Percentiles rank a stretch among this genome's conserved stretches.
These are phyloP conservation scores for Glutinoglossum americanum DNA, from an alignment of 495 filamentous ascomycete species.

Conservation along the genomic window DNA sequence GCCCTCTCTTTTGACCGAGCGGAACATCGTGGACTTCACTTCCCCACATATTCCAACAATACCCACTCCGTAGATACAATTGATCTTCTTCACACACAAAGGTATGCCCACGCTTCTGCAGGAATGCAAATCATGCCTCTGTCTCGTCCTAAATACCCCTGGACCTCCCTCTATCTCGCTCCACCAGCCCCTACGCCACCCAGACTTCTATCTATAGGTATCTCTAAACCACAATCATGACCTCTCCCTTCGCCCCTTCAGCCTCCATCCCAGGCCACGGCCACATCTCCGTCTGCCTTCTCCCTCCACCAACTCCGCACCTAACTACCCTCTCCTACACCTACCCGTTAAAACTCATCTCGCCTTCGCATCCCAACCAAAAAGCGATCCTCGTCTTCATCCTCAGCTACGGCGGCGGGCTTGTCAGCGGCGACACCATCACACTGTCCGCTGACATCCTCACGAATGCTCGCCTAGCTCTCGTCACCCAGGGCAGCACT, in stretches of 20 bases:
- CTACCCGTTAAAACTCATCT: slow-evolving; percentile 87
- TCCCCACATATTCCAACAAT: neutral
- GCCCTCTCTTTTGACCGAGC: neutral
- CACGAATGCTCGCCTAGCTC: slow-evolving; percentile 41
- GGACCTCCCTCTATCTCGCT: neutral
- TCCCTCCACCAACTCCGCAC: slow-evolving; percentile 47
- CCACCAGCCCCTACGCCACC: neutral
- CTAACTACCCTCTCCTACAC: slow-evolving; percentile 63
- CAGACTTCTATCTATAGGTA: neutral
- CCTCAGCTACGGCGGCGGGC: slow-evolving; percentile 84
- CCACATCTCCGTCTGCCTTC: slow-evolving; percentile 45
- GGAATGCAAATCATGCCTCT: neutral
- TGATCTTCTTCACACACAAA: neutral
- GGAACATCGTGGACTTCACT: neutral
- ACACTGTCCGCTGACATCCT: slow-evolving; percentile 47
- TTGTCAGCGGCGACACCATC: slow-evolving; percentile 70
- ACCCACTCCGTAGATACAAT: neutral
- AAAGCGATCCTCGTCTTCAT: slow-evolving; percentile 45
- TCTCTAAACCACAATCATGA: neutral
- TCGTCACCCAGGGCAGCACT: slow-evolving; percentile 87
- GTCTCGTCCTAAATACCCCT: neutral
- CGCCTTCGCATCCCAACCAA: slow-evolving; percentile 28
- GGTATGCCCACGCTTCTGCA: neutral
- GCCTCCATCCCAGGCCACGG: slow-evolving; percentile 58
- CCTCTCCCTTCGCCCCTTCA: slow-evolving; percentile 39